phyloP scores from a whole-genome alignment of 768 basidiomycete species.

The Tulasnella sp. region DNA sequence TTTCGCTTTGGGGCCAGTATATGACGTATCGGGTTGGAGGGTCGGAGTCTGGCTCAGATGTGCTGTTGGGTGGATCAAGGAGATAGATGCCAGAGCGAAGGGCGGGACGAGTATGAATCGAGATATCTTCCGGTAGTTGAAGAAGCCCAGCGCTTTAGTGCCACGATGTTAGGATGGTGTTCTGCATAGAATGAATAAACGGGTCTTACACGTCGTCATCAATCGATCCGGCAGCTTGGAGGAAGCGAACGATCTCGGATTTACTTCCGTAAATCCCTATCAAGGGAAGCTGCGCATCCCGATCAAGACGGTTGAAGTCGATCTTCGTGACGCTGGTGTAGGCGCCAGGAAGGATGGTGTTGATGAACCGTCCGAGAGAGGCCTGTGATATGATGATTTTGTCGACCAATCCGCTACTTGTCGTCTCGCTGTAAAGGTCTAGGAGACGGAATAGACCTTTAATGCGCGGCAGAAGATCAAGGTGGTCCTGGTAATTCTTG shows the following conservation, averaged over 20 bases:
- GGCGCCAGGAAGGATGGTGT: conserved; percentile 54
- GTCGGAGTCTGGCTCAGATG: neutral
- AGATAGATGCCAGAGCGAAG: conserved; percentile 29
- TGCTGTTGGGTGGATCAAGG: conserved; percentile 2
- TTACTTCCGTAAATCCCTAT: conserved; percentile 63
- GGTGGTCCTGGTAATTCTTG: neutral
- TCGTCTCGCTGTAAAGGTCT: conserved; percentile 32
- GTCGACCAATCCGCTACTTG: conserved; percentile 43
- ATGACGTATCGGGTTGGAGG: conserved; percentile 47
- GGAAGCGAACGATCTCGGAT: conserved; percentile 53
- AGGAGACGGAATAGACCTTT: conserved; percentile 31
- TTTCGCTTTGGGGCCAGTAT: conserved; percentile 59
- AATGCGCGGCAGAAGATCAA: conserved; percentile 21
- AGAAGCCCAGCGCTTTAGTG: neutral
- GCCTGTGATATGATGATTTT: conserved; percentile 64
- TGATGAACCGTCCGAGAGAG: conserved; percentile 55
- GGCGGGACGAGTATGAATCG: neutral
- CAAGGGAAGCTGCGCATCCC: conserved; percentile 49
- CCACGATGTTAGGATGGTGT: neutral
- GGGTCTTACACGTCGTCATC: conserved; percentile 50
- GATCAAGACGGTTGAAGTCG: conserved; percentile 59
- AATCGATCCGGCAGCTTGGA: conserved; percentile 47
- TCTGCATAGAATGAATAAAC: neutral
- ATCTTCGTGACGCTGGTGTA: conserved; percentile 60
- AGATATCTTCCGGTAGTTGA: neutral